A percentile compares a stretch with the other conserved stretches of the same genome.
Conservation (phyloP, 2,329 filamentous ascomycete species). For the Penicillium decumbens region DNA sequence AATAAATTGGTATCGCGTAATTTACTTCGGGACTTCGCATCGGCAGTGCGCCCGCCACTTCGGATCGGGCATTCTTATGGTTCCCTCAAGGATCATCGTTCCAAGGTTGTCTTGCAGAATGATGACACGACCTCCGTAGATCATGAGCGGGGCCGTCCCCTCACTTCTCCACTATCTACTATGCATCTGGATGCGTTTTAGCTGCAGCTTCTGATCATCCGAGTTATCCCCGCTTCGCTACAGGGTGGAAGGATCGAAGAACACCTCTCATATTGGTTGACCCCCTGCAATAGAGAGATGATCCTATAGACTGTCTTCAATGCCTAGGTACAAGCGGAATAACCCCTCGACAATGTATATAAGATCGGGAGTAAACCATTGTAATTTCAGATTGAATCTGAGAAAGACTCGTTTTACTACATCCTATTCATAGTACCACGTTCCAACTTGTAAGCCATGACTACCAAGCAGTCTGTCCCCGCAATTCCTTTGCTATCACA, state of each 20-base stretch:
- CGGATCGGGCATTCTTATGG: neutral
- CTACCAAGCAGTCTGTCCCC: neutral
- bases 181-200: neutral
- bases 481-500: constrained; percentile 4
- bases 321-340: neutral
- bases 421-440: neutral
- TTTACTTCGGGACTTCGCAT: constrained; percentile 4
- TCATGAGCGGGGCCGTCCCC: constrained; percentile 7
- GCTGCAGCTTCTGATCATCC: neutral
- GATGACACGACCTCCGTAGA: neutral
- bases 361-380: neutral
- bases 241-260: neutral
- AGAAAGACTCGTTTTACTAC: neutral
- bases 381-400: neutral
- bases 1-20: neutral
- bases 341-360: neutral
- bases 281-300: neutral
- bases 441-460: neutral
- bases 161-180: constrained; percentile 5
- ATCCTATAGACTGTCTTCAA: neutral
- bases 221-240: neutral
- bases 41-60: constrained; percentile 1
- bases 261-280: neutral
- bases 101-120: neutral
- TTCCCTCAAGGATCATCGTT: neutral